phyloP scores from a whole-genome alignment of 495 filamentous ascomycete species.

The Penicillium steckii region DNA sequence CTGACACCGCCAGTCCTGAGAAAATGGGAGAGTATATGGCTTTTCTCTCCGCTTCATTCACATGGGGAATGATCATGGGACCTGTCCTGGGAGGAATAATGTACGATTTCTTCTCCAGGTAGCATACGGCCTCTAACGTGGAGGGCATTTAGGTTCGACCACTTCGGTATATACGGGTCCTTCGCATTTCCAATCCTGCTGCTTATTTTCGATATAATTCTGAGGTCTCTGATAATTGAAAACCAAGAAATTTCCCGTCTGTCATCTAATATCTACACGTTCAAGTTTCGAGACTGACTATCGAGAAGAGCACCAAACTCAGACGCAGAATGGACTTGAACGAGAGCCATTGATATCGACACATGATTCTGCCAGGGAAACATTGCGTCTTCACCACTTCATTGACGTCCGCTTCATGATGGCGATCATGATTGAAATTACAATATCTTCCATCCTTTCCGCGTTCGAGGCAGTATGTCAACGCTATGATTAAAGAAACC shows the following conservation, averaged over 20 bases:
- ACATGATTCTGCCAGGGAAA: background rate
- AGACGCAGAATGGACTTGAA: background rate
- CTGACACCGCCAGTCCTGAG: slow-evolving; percentile 6
- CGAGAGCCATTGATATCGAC: background rate
- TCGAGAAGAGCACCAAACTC: background rate
- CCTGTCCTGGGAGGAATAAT: slow-evolving; percentile 2
- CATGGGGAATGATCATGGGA: slow-evolving; percentile 8
- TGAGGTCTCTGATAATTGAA: slow-evolving; percentile 3
- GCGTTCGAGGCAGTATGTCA: slow-evolving; percentile 5
- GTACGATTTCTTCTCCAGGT: background rate
- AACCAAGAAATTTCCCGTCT: background rate
- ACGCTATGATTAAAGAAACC: background rate
- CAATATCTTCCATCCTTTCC: slow-evolving; percentile 1
- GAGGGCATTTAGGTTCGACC: background rate
- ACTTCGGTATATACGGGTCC: slow-evolving; percentile 4
- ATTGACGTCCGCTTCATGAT: background rate
- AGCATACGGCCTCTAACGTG: background rate
- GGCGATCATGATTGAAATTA: background rate
- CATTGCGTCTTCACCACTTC: background rate
- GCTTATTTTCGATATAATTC: slow-evolving; percentile 4
- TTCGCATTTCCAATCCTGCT: slow-evolving; percentile 2
- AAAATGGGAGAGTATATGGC: slow-evolving; percentile 7
- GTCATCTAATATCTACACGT: background rate
- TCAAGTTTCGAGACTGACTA: no score
- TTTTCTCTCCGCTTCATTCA: slow-evolving; percentile 5